Base-by-base conservation (phyloP, 139 green algal genomes). In the Nannochloris sp. region DNA sequence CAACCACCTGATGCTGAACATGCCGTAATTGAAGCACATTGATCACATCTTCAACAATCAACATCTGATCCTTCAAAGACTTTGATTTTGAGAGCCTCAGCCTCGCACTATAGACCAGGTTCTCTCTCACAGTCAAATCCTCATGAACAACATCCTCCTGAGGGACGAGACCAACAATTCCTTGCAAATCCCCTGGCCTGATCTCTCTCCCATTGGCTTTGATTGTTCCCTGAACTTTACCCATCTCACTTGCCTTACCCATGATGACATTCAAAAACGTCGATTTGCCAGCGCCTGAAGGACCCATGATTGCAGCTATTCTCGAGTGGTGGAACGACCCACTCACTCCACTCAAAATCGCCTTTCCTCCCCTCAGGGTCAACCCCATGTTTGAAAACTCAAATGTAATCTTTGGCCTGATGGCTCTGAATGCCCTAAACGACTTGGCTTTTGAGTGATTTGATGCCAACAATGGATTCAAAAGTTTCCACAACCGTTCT, bases 91-190 rank as follows among this genome's bases (percentile, higher is more conserved):
- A 62, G 28, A 86, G 64, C 26, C 79, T 76, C 43, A 89, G 67
- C 61, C 73, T 65, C 2, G 85, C 85, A 51, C 67, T 72, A 72
- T 77, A 89, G n/a, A 70, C 49, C n/a, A 92, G 66, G 53, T 85
- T 91, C 66, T 92, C 85, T 13, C 74, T 57, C 45, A 85, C 78
- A 1, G 79, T 84, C 45, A 86, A 62, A 50, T 82, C 74, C 49
- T 80, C 77, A 61, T 82, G 70, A 37, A 86, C 74, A 14, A 79
- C 66, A 58, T 86, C 77, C 51, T 86, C 80, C 61, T 87, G 75
- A 13, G 79, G 72, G 29, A 85, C 79, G 63, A 78, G 82, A 30
- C 72, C 79, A 4, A 74, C 66, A 46, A 80, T 71, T 17, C 59
- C 31, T 44, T 64, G 61, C 60, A 83, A 60, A 6, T 57, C 33